phyloP scores from a whole-genome alignment of 2,329 filamentous ascomycete species.

The Juglanconis juglandina region DNA sequence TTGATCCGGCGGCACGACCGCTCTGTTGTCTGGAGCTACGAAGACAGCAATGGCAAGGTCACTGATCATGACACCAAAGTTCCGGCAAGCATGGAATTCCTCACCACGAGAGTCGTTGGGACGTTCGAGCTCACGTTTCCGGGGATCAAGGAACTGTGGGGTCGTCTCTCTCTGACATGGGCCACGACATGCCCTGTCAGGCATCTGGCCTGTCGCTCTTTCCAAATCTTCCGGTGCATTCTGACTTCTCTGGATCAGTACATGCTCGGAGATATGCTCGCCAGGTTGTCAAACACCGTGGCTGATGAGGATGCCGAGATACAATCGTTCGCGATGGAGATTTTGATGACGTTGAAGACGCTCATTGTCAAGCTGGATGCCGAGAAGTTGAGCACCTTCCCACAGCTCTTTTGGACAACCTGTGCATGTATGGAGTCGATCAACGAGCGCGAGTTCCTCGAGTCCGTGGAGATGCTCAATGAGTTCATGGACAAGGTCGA shows the following conservation, averaged over 20 bases:
- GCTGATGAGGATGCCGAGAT: slow-evolving; percentile 93
- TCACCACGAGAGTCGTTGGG: slow-evolving; percentile 76
- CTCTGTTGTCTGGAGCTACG: slow-evolving; percentile 88
- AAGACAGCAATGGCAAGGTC: slow-evolving; percentile 80
- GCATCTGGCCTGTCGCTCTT: slow-evolving; percentile 92
- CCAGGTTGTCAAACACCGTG: slow-evolving; percentile 90
- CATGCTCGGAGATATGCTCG: slow-evolving; percentile 97
- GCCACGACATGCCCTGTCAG: slow-evolving; percentile 94
- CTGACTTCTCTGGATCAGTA: slow-evolving; percentile 83
- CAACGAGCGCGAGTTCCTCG: slow-evolving; percentile 90
- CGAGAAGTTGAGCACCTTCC: slow-evolving; percentile 79
- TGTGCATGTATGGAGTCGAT: slow-evolving; percentile 96
- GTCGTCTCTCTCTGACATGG: slow-evolving; percentile 85
- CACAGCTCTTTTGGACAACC: slow-evolving; percentile 96
- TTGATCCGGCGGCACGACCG: slow-evolving; percentile 79
- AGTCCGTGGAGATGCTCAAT: slow-evolving; percentile 87
- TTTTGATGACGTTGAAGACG: slow-evolving; percentile 87
- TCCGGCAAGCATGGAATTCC: slow-evolving; percentile 79
- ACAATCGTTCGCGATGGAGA: slow-evolving; percentile 96
- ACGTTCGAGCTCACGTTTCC: slow-evolving; percentile 84
- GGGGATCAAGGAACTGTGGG: slow-evolving; percentile 87
- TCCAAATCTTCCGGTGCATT: slow-evolving; percentile 95
- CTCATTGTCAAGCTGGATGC: slow-evolving; percentile 82
- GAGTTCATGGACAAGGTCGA: slow-evolving; percentile 82
- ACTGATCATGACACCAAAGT: slow-evolving; percentile 75